Conservation (phyloP, 805 yeast species). For the Candida awuae region DNA sequence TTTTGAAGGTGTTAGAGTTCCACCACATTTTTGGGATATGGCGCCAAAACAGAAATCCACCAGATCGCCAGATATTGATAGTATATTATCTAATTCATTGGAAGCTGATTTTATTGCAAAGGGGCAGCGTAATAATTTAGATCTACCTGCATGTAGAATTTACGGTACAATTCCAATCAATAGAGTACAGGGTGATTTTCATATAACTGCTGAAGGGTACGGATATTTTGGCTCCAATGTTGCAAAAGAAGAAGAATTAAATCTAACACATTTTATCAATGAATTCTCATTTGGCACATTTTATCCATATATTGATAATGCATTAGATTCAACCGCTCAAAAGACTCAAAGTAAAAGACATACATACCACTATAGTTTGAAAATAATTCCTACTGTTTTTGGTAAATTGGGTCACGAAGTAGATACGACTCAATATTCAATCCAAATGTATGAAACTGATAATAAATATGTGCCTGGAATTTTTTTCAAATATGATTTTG, state of each 20-base stretch:
- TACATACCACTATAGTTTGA: slow-evolving; percentile 56
- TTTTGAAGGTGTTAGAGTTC: slow-evolving; percentile 57
- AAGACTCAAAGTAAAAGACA: slow-evolving; percentile 41
- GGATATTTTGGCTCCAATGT: slow-evolving; percentile 40
- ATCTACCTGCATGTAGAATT: slow-evolving; percentile 77
- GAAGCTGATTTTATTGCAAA: slow-evolving; percentile 51
- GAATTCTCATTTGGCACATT: slow-evolving; percentile 90
- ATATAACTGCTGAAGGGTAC: slow-evolving; percentile 68
- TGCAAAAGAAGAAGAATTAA: slow-evolving; percentile 44
- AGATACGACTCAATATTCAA: slow-evolving; percentile 81
- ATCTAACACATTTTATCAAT: slow-evolving; percentile 76
- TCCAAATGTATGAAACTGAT: slow-evolving; percentile 36
- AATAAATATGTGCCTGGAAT: slow-evolving; percentile 58
- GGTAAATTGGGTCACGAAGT: slow-evolving; percentile 61
- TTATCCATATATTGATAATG: slow-evolving; percentile 78
- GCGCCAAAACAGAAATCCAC: slow-evolving; percentile 33
- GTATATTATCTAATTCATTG: slow-evolving; percentile 55
- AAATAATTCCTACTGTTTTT: slow-evolving; percentile 79
- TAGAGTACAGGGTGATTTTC: slow-evolving; percentile 78
- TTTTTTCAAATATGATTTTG: slow-evolving; percentile 78
- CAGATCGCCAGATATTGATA: slow-evolving; percentile 56
- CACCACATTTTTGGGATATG: slow-evolving; percentile 36
- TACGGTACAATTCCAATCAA: slow-evolving; percentile 79
- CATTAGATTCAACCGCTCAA: slow-evolving; percentile 73
- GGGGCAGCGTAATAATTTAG: slow-evolving; percentile 39